Evolutionary conservation across 768 basidiomycete genomes (phyloP), one percentile per base, ranked within the genome.

Genomic region (Podaxis sp.): DNA sequence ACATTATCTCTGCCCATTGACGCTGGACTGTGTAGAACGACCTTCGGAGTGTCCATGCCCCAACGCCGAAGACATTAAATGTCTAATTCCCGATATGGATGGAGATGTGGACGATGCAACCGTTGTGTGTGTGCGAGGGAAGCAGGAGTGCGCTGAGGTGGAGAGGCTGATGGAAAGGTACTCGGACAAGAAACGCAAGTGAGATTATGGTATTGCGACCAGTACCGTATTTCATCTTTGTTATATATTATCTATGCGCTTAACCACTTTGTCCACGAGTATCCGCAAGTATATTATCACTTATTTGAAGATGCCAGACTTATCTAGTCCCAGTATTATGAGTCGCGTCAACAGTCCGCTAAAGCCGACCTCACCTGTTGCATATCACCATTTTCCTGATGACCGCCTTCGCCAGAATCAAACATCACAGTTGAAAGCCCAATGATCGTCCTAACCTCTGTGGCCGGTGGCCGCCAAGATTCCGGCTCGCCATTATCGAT

Each of bases 21-120:
- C 89, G 18, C 76, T 92, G 50, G 82, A 84, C 58, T 93, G 91
- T 63, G 91, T 88, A 9, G 64, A 72, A 1, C 74, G 72, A 51
- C 88, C 82, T 11, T 71, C 74, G n/a, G 82, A 90, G 46, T 93
- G 91, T 66, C 90, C 91, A 1, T 93, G 91, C 71, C 90, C 91
- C 3, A 79, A 87, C 66, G 75, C 79, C 6, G 82, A 92, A 68
- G 91, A 93, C 66, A 76, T 90, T 66, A 91, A 87, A 70, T 93
- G 91, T 68, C 69, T 83, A 14, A 77, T 93, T 47, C 89, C 89
- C 4, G 90, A 92, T 66, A 71, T 72, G 48, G 79, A 73, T 16
- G 81, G 82, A 44, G 72, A 73, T 36, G 75, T 64, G 6, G 68
- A 75, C 5, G 79, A 79, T 14, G 85, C 81, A 11, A 88, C 89